Evolutionary conservation across 2,329 filamentous ascomycete genomes (phyloP).

Genomic region (Diaporthe caulivora): DNA sequence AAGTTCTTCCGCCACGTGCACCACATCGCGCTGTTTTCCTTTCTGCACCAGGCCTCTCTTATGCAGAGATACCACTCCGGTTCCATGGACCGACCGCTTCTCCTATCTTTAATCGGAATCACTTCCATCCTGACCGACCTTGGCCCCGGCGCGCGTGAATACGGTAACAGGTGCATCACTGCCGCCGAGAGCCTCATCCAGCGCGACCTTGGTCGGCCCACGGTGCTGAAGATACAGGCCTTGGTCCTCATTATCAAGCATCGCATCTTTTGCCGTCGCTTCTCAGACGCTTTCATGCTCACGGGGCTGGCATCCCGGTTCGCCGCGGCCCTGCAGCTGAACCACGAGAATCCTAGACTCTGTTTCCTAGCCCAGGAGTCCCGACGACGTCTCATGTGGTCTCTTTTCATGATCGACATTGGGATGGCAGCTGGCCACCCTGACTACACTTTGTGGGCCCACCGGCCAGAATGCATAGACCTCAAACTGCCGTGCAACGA

Average conservation of each 20-base stretch:
- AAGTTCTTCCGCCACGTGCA: constrained; percentile 71
- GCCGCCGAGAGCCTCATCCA: constrained; percentile 67
- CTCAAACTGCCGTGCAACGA: constrained; percentile 64
- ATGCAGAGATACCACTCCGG: constrained; percentile 71
- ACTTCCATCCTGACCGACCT: constrained; percentile 68
- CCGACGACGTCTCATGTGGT: constrained; percentile 61
- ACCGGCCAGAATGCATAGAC: constrained; percentile 55
- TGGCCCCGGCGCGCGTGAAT: constrained; percentile 63
- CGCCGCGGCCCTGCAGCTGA: constrained; percentile 62
- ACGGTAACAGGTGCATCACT: constrained; percentile 66
- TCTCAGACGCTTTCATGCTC: constrained; percentile 62
- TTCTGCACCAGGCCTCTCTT: constrained; percentile 69
- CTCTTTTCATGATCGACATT: constrained; percentile 61
- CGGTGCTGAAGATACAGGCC: constrained; percentile 66
- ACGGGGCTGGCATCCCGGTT: constrained; percentile 60
- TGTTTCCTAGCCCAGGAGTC: constrained; percentile 60
- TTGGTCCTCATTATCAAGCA: constrained; percentile 62
- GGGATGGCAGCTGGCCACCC: constrained; percentile 60
- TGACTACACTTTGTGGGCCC: constrained; percentile 60
- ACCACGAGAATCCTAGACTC: constrained; percentile 60
- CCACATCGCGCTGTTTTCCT: constrained; percentile 70
- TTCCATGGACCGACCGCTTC: constrained; percentile 65
- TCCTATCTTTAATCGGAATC: constrained; percentile 68
- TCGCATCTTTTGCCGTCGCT: constrained; percentile 58
- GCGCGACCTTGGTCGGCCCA: constrained; percentile 65